A percentile compares a stretch with the other conserved stretches of the same genome.
These are phyloP conservation scores for Gloeostereum incarnatum DNA, from an alignment of 768 basidiomycete species.

Conservation along the genomic window DNA sequence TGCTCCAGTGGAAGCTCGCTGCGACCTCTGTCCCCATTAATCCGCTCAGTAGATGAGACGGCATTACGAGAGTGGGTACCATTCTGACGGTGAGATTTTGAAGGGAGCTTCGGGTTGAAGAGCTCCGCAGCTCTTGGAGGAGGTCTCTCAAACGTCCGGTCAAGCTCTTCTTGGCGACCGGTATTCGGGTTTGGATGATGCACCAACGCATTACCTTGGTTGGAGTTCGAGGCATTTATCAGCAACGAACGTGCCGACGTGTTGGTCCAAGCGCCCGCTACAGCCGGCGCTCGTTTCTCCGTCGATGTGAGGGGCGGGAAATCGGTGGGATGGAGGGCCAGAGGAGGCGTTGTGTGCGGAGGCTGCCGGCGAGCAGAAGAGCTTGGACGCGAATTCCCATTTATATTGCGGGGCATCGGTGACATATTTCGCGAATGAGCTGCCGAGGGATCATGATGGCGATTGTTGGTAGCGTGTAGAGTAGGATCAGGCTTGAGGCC, in stretches of 20 bases:
- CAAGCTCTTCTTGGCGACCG: conserved; percentile 33
- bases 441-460: conserved; percentile 43
- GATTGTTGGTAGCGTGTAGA: conserved; percentile 36
- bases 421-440: conserved; percentile 31
- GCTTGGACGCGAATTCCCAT: conserved; percentile 22
- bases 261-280: conserved; percentile 67
- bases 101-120: conserved; percentile 21
- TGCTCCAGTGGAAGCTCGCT: too few species aligned
- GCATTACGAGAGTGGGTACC: too few species aligned
- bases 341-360: conserved; percentile 22
- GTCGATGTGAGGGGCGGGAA: conserved; percentile 59
- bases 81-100: too few species aligned
- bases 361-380: conserved; percentile 14
- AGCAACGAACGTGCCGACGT: conserved; percentile 40
- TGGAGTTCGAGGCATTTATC: conserved; percentile 25
- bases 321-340: conserved; percentile 47
- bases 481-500: conserved; percentile 73
- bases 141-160: conserved; percentile 36
- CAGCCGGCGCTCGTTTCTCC: conserved; percentile 39
- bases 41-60: too few species aligned
- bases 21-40: too few species aligned
- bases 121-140: conserved; percentile 34
- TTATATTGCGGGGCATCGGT: conserved; percentile 27
- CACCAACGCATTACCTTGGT: conserved; percentile 22
- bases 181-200: conserved; percentile 22